Percentiles rank a stretch among this genome's conserved stretches.
Conservation (phyloP, 352 stramenopile genomes). For the Detonula confervacea region DNA sequence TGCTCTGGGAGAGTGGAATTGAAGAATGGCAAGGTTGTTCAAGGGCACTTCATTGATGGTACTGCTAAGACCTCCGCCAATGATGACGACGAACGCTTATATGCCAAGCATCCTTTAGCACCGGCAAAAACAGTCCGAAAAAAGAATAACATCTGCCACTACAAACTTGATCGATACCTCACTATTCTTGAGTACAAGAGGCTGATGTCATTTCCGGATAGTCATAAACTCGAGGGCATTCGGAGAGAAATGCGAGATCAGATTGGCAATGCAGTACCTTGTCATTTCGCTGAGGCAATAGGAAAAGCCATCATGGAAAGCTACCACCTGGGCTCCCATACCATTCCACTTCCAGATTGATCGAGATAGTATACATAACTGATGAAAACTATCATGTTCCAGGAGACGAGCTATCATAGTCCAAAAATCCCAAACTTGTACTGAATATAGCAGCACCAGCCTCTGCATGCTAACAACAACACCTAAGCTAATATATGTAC, state of each 20-base stretch:
- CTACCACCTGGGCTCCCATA: constrained; percentile 20
- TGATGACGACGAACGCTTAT: constrained; percentile 19
- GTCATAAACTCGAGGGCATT: constrained; percentile 19
- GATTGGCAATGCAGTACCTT: constrained; percentile 49
- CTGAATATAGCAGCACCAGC: too few species aligned
- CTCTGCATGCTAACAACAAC: too few species aligned
- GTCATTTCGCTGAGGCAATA: constrained; percentile 28
- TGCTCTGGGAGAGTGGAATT: constrained; percentile 1
- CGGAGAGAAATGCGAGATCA: constrained; percentile 22
- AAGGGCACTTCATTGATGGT: constrained; percentile 22
- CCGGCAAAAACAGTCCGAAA: constrained; percentile 37
- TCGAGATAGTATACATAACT: too few species aligned
- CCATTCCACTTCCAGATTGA: too few species aligned
- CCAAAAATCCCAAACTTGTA: too few species aligned
- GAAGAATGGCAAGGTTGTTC: neutral
- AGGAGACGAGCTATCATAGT: too few species aligned
- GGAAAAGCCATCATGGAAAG: constrained; percentile 33
- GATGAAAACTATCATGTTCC: too few species aligned
- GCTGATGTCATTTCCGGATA: constrained; percentile 41
- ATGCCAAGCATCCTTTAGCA: neutral
- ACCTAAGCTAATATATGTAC: too few species aligned
- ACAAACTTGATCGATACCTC: constrained; percentile 25
- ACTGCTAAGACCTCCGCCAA: neutral
- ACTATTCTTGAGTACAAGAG: constrained; percentile 27
- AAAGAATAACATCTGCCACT: constrained; percentile 34